Conservation (phyloP, 306 rosid genomes). For the Senna tora region DNA sequence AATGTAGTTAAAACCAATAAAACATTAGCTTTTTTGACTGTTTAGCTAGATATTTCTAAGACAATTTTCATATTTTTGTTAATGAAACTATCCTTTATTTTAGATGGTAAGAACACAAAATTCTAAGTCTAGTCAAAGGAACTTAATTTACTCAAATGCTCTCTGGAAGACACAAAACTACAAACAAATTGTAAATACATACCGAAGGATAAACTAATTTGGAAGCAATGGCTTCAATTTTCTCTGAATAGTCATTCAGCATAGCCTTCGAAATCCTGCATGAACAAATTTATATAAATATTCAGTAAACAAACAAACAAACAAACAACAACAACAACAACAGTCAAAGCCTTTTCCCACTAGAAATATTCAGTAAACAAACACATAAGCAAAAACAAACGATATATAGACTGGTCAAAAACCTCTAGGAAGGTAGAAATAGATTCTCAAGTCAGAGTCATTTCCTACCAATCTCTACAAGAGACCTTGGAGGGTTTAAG, state of each 20-base stretch:
- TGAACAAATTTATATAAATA: slow-evolving; percentile 22
- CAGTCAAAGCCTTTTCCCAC: no score
- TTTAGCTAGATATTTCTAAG: slow-evolving; percentile 13
- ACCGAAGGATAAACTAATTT: slow-evolving; percentile 57
- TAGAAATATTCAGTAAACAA: no score
- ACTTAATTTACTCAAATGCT: slow-evolving; percentile 17
- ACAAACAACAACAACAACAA: background rate
- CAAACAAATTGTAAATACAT: slow-evolving; percentile 35
- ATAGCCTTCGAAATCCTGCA: slow-evolving; percentile 80
- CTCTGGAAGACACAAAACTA: slow-evolving; percentile 25
- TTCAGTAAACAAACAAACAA: slow-evolving; percentile 26
- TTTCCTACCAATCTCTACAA: no score
- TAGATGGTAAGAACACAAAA: slow-evolving; percentile 3
- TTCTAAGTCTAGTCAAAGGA: slow-evolving; percentile 21
- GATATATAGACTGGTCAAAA: no score
- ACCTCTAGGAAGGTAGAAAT: no score
- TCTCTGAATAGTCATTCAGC: slow-evolving; percentile 78
- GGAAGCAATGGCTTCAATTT: slow-evolving; percentile 83
- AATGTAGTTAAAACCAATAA: background rate
- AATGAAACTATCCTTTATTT: background rate
- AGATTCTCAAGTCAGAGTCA: no score
- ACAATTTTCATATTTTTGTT: slow-evolving; percentile 7
- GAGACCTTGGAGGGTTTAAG: no score
- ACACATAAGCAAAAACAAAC: no score
- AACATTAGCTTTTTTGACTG: slow-evolving; percentile 8